These are phyloP conservation scores for Eremochloa ophiuroides DNA, from an alignment of 176 grass and related monocot species.

Conservation along the genomic window DNA sequence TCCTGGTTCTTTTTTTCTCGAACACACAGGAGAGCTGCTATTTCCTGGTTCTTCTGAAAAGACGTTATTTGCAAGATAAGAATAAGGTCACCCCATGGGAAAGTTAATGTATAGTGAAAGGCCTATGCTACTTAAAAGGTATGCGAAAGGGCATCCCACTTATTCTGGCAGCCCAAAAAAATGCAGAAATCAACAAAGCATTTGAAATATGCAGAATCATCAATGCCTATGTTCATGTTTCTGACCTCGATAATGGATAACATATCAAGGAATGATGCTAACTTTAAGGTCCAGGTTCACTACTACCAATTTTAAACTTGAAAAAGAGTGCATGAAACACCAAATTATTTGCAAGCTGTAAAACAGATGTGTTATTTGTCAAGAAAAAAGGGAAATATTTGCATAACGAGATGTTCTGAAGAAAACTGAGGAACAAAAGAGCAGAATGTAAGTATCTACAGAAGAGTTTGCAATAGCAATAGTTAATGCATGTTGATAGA, in stretches of 20 bases:
- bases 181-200: not conserved
- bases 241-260: not conserved
- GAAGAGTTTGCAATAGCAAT: not conserved
- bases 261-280: not conserved
- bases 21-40: too few relatives aligned
- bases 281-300: not conserved
- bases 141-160: not conserved
- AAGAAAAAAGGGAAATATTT: not conserved
- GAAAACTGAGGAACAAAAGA: not conserved
- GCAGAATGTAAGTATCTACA: not conserved
- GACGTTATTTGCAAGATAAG: not conserved
- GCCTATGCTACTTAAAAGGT: not conserved
- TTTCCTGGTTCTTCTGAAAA: slow-evolving; percentile 1
- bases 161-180: not conserved
- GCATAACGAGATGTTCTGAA: not conserved
- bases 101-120: not conserved
- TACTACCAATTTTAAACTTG: not conserved
- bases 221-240: not conserved
- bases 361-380: not conserved
- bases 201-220: not conserved
- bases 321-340: slow-evolving; percentile 13
- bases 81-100: not conserved
- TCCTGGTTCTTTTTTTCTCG: slow-evolving; percentile 4
- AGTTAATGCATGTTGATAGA: not conserved
- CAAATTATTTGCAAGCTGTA: not conserved